phyloP scores from a whole-genome alignment of 805 yeast species.

The Yamadazyma laniorum region DNA sequence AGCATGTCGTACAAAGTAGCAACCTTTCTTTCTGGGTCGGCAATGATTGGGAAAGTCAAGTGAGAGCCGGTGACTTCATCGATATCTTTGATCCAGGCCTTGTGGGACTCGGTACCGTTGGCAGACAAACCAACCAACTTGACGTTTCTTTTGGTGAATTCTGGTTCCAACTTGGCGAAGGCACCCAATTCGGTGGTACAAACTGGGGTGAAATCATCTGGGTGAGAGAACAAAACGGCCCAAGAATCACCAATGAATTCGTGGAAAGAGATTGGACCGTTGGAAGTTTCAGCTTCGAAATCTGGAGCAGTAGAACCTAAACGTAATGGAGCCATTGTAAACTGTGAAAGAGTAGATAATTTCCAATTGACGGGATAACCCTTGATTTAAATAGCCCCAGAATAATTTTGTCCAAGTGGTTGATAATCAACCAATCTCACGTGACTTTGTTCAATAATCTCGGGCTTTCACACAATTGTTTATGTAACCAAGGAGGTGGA shows the following conservation, averaged over 20 bases:
- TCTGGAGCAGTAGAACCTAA: constrained; percentile 81
- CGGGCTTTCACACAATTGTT: background rate
- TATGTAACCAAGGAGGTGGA: too few species aligned
- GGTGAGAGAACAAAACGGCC: constrained; percentile 90
- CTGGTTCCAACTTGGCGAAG: constrained; percentile 84
- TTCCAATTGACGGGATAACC: background rate
- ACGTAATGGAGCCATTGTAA: constrained; percentile 14
- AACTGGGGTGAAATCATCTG: constrained; percentile 95
- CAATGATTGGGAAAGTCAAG: constrained; percentile 86
- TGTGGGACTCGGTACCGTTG: constrained; percentile 75
- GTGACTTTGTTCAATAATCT: constrained; percentile 8
- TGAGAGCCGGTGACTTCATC: constrained; percentile 79
- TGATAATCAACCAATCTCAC: constrained; percentile 11
- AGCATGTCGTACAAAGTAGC: constrained; percentile 71
- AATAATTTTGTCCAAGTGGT: too few species aligned
- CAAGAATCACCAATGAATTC: constrained; percentile 82
- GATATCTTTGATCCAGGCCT: constrained; percentile 86
- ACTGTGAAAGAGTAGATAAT: background rate
- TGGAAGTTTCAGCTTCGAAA: constrained; percentile 78
- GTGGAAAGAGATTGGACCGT: constrained; percentile 83
- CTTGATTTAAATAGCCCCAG: constrained; percentile 4
- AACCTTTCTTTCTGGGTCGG: constrained; percentile 81
- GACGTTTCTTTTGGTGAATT: constrained; percentile 79
- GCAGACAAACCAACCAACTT: constrained; percentile 90
- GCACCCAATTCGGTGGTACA: constrained; percentile 97